Conservation (phyloP, 108 stramenopile genomes). For the Aurantiochytrium sp. region DNA sequence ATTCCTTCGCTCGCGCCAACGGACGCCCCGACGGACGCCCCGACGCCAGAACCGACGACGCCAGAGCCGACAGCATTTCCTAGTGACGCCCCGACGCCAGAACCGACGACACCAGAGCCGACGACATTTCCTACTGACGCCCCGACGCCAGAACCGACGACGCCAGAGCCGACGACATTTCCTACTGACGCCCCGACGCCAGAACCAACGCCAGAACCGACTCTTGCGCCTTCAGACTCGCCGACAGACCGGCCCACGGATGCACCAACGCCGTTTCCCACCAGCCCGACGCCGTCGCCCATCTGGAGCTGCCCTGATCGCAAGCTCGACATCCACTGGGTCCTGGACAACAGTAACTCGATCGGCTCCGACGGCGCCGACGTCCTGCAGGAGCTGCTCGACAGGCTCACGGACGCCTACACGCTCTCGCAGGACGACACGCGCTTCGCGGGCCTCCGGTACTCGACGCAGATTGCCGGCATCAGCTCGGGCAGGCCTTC, state of each 20-base stretch:
- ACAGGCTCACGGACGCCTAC: neutral
- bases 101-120: neutral
- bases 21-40: neutral
- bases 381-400: neutral
- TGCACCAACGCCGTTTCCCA: neutral
- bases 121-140: neutral
- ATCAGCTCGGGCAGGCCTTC: neutral
- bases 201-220: neutral
- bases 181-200: neutral
- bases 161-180: neutral
- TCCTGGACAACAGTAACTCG: neutral
- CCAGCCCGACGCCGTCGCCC: neutral
- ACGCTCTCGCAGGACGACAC: neutral
- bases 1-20: neutral
- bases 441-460: neutral
- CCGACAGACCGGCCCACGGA: neutral
- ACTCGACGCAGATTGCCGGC: neutral
- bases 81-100: neutral
- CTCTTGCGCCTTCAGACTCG: no score
- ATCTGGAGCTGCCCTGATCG: neutral
- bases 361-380: neutral
- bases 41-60: neutral
- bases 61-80: neutral
- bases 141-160: neutral
- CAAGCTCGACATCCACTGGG: neutral